phyloP scores from a whole-genome alignment of 108 stramenopile genomes.

The Cyclotella baltica region DNA sequence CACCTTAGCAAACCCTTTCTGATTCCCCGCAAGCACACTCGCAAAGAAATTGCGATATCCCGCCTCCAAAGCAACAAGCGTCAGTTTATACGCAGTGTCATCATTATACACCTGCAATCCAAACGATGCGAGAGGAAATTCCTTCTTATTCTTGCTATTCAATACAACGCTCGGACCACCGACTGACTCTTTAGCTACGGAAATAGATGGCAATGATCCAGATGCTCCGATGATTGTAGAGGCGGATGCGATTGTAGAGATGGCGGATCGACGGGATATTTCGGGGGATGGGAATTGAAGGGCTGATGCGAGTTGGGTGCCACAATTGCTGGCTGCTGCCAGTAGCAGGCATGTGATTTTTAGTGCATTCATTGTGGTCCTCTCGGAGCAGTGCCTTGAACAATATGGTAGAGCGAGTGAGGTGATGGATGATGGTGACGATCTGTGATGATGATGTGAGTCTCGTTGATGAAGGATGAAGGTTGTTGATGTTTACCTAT shows the following conservation, averaged over 20 bases:
- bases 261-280: slow-evolving; percentile 43
- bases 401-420: no score
- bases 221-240: slow-evolving; percentile 20
- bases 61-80: slow-evolving; percentile 68
- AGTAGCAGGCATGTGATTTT: not conserved
- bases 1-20: slow-evolving; percentile 71
- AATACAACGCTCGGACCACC: slow-evolving; percentile 21
- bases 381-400: not conserved
- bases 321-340: not conserved
- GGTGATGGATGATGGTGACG: no score
- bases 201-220: not conserved
- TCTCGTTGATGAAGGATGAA: no score
- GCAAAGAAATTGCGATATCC: slow-evolving; percentile 88
- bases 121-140: slow-evolving; percentile 75
- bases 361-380: not conserved
- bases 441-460: no score
- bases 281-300: slow-evolving; percentile 33
- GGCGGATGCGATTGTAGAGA: slow-evolving; percentile 33
- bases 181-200: slow-evolving; percentile 8
- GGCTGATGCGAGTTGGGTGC: slow-evolving; percentile 6
- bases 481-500: no score
- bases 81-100: slow-evolving; percentile 75
- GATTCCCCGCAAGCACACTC: slow-evolving; percentile 77
- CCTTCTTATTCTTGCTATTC: slow-evolving; percentile 51
- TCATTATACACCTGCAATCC: slow-evolving; percentile 81